phyloP scores from a whole-genome alignment of 441 rosid species.

The Adansonia rubrostipa region DNA sequence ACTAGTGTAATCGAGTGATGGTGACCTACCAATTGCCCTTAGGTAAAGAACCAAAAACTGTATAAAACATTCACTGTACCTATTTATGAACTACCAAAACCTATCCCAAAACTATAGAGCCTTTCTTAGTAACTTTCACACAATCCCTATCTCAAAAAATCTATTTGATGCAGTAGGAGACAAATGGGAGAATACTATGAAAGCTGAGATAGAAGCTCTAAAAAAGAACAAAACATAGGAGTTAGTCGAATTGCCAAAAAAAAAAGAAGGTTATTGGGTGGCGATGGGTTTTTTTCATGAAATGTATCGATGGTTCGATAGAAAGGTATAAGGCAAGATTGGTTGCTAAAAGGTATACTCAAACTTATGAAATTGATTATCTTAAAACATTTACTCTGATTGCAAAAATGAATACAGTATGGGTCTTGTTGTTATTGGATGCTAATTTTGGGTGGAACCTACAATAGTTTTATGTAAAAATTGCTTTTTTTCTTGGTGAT shows the following conservation, averaged over 20 bases:
- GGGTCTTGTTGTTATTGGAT: background rate
- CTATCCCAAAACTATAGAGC: background rate
- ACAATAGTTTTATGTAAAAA: background rate
- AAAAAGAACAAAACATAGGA: background rate
- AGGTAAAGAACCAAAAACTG: background rate
- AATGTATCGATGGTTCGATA: background rate
- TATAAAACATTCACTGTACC: background rate
- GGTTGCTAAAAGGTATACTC: background rate
- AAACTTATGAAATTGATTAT: background rate
- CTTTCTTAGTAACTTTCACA: background rate
- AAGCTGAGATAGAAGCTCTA: background rate
- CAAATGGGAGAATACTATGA: background rate
- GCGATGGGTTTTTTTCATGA: background rate
- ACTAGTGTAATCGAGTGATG: background rate
- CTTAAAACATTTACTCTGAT: background rate
- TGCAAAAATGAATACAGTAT: background rate
- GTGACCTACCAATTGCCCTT: background rate
- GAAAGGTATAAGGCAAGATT: slow-evolving; percentile 8
- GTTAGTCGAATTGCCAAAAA: background rate
- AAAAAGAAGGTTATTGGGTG: background rate
- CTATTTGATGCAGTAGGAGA: background rate
- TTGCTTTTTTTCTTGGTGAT: background rate
- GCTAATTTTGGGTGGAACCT: background rate
- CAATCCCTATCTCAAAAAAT: background rate
- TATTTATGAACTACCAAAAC: background rate